Conservation (phyloP, 2,329 filamentous ascomycete genomes). For the Fusarium tuaranense region DNA sequence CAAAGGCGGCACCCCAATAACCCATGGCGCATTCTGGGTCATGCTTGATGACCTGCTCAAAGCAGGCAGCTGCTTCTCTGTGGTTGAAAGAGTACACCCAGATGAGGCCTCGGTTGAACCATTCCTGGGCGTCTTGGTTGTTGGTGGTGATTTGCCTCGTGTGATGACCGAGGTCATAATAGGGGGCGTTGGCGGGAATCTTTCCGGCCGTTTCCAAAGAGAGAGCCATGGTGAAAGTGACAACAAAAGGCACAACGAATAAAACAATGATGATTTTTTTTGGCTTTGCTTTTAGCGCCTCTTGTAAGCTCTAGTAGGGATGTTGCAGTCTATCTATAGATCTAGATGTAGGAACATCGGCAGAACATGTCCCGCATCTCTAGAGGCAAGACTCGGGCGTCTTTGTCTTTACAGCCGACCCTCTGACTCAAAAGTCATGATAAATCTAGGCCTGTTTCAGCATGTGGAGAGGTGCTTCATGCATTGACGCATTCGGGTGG, state of each 20-base stretch:
- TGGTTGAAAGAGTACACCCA: constrained; percentile 84
- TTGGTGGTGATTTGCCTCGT: neutral
- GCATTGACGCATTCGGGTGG: neutral
- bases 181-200: neutral
- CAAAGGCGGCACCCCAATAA: constrained; percentile 77
- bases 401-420: neutral
- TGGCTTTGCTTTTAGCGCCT: too few relatives aligned
- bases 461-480: neutral
- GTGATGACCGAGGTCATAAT: neutral
- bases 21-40: constrained; percentile 71
- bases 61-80: constrained; percentile 74
- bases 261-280: too few relatives aligned
- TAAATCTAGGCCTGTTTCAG: neutral
- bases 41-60: constrained; percentile 65
- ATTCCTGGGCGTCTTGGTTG: constrained; percentile 57
- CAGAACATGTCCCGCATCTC: neutral
- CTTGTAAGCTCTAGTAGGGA: neutral
- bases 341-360: neutral
- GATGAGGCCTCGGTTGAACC: constrained; percentile 78
- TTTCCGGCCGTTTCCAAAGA: neutral
- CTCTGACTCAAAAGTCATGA: neutral
- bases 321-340: neutral
- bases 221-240: neutral
- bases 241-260: neutral
- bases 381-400: neutral